Evolutionary conservation across 352 stramenopile genomes (phyloP).

Genomic region (Phytophthora citrophthora): DNA sequence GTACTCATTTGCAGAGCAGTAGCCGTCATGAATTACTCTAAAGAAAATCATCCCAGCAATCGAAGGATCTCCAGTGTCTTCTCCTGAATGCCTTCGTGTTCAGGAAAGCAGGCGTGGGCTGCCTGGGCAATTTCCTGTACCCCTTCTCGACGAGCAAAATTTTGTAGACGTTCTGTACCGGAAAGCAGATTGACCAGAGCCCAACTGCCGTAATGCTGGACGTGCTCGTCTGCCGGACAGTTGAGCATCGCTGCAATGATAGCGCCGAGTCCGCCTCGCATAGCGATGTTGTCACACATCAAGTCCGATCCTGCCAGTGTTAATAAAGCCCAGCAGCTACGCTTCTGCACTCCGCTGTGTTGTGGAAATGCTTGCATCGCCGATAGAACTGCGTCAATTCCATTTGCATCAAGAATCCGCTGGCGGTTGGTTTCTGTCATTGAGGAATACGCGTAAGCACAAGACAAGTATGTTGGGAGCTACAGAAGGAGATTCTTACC

Average conservation of each 20-base stretch:
- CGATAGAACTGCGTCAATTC: slow-evolving; percentile 81
- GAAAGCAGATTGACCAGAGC: slow-evolving; percentile 74
- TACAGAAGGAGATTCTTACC: slow-evolving; percentile 35
- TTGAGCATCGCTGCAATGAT: slow-evolving; percentile 83
- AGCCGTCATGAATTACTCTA: slow-evolving; percentile 23
- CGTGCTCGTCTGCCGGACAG: slow-evolving; percentile 56
- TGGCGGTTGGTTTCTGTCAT: slow-evolving; percentile 84
- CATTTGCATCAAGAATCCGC: slow-evolving; percentile 69
- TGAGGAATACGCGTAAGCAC: neutral
- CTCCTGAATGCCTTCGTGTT: slow-evolving; percentile 81
- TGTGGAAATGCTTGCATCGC: slow-evolving; percentile 88
- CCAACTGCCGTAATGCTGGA: slow-evolving; percentile 75
- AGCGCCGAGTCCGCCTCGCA: slow-evolving; percentile 65
- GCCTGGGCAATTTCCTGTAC: slow-evolving; percentile 86
- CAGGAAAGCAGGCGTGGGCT: slow-evolving; percentile 81
- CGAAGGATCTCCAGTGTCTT: slow-evolving; percentile 76
- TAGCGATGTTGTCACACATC: slow-evolving; percentile 71
- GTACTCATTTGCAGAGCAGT: slow-evolving; percentile 46
- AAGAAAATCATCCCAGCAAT: slow-evolving; percentile 33
- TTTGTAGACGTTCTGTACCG: slow-evolving; percentile 50
- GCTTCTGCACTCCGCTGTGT: slow-evolving; percentile 73
- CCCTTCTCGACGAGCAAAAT: slow-evolving; percentile 67
- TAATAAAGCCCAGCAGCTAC: slow-evolving; percentile 83
- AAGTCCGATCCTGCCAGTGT: slow-evolving; percentile 80
- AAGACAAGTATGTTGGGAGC: neutral